Conservation (phyloP, 805 yeast species). For the Lipomyces spencermartinsiae region DNA sequence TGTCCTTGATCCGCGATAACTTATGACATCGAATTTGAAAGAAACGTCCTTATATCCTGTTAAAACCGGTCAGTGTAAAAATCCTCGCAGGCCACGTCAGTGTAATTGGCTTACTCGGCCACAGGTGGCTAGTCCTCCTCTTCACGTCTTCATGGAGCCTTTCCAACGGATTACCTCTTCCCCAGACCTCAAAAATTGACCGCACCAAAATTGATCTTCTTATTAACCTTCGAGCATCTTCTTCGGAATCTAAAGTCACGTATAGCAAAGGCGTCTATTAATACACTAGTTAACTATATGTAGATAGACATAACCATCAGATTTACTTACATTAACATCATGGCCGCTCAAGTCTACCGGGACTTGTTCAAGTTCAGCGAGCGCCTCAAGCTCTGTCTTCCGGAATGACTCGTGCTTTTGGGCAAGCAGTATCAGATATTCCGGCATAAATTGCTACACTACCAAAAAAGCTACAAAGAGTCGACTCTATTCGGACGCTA, state of each 20-base stretch:
- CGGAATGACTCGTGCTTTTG: conserved; percentile 83
- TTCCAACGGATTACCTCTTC: conserved; percentile 63
- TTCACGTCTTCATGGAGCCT: conserved; percentile 62
- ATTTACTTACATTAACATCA: conserved; percentile 50
- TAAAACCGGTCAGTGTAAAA: not conserved
- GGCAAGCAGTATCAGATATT: conserved; percentile 81
- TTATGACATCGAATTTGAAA: conserved; percentile 84
- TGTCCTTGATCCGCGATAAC: conserved; percentile 71
- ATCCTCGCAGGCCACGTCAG: not conserved
- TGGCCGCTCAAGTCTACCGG: conserved; percentile 65
- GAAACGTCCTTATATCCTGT: conserved; percentile 54
- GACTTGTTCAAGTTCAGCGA: conserved; percentile 70
- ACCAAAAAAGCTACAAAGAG: not conserved
- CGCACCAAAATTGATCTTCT: conserved; percentile 71
- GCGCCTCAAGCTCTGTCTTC: conserved; percentile 78
- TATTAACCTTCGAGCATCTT: conserved; percentile 68
- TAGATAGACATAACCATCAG: not conserved
- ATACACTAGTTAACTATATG: conserved; percentile 3
- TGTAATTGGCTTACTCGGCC: conserved; percentile 15
- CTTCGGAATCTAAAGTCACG: conserved; percentile 69
- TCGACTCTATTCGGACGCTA: not conserved
- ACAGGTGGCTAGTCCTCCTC: conserved; percentile 37
- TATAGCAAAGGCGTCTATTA: conserved; percentile 67
- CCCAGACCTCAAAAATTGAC: conserved; percentile 87
- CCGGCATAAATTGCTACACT: conserved; percentile 48